Evolutionary conservation across 345 rosid species (phyloP).

Genomic region (Cardamine chenopodiifolia): DNA sequence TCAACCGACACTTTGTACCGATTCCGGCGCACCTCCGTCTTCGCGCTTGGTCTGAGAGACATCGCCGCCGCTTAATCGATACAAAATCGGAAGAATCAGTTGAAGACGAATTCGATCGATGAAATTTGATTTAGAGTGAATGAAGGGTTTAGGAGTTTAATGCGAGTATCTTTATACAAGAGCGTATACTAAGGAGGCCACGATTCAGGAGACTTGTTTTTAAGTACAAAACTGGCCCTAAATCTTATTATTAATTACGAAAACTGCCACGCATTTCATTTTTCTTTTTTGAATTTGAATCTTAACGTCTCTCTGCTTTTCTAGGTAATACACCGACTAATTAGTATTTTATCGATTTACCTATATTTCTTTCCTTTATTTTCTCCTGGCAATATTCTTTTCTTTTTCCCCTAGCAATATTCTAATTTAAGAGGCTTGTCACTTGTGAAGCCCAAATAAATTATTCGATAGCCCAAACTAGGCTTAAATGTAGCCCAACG

Average conservation of each 20-base stretch:
- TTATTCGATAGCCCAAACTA: not conserved
- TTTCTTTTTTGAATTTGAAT: slow-evolving; percentile 38
- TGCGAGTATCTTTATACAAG: slow-evolving; percentile 16
- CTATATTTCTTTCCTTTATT: slow-evolving; percentile 8
- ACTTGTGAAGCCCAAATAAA: slow-evolving; percentile 17
- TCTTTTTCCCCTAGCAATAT: not conserved
- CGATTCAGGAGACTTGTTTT: slow-evolving; percentile 13
- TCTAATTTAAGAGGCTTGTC: not conserved
- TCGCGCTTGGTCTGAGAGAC: slow-evolving; percentile 74
- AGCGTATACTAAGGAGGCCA: slow-evolving; percentile 28
- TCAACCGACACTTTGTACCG: slow-evolving; percentile 74
- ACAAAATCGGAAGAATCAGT: slow-evolving; percentile 19
- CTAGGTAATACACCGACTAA: slow-evolving; percentile 21
- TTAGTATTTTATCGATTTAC: slow-evolving; percentile 27
- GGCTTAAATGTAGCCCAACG: not conserved
- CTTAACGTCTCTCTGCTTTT: slow-evolving; percentile 34
- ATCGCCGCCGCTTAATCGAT: slow-evolving; percentile 38
- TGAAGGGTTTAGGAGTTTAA: slow-evolving; percentile 27
- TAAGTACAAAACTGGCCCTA: slow-evolving; percentile 16
- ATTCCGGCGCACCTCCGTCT: slow-evolving; percentile 70
- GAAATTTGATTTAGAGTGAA: not conserved
- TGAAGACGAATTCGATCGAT: slow-evolving; percentile 14
- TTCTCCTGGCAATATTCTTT: not conserved
- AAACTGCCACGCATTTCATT: not conserved
- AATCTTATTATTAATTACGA: not conserved